A percentile compares a stretch with the other conserved stretches of the same genome.
phyloP scores from a whole-genome alignment of 352 stramenopile genomes.

The Globisporangium acanthophoron region DNA sequence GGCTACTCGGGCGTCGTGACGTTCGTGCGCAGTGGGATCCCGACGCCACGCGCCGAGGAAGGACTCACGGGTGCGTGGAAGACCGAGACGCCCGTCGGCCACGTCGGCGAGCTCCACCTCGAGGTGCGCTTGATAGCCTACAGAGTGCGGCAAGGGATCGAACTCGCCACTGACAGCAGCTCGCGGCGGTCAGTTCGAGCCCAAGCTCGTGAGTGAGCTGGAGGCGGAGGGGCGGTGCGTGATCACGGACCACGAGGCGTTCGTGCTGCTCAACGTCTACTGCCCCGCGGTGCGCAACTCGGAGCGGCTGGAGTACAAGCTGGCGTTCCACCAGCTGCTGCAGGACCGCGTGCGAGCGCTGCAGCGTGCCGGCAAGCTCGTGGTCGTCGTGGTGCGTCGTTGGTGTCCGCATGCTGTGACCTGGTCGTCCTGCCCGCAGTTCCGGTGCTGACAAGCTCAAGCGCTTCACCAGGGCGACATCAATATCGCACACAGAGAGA shows the following conservation, averaged over 20 bases:
- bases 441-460: not conserved
- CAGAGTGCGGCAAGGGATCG: not conserved
- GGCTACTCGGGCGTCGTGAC: conserved; percentile 82
- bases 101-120: conserved; percentile 37
- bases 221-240: conserved; percentile 81
- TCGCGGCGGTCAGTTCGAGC: conserved; percentile 25
- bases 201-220: conserved; percentile 50
- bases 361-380: conserved; percentile 37
- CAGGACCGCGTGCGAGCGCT: conserved; percentile 52
- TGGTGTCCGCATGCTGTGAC: no score
- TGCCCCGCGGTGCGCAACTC: conserved; percentile 63
- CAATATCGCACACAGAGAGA: conserved; percentile 72
- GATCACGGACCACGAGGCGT: conserved; percentile 85
- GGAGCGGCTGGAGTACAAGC: conserved; percentile 83
- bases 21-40: conserved; percentile 45
- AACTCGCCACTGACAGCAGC: not conserved
- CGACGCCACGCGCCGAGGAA: conserved; percentile 63
- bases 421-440: not conserved
- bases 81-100: conserved; percentile 51
- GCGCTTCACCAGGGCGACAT: conserved; percentile 56
- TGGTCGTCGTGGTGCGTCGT: conserved; percentile 58
- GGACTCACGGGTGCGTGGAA: conserved; percentile 56
- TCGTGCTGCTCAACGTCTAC: conserved; percentile 89
- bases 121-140: conserved; percentile 22
- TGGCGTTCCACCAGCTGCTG: conserved; percentile 74